phyloP scores from a whole-genome alignment of 495 filamentous ascomycete genomes.

The Hapsidospora chrysogenum region DNA sequence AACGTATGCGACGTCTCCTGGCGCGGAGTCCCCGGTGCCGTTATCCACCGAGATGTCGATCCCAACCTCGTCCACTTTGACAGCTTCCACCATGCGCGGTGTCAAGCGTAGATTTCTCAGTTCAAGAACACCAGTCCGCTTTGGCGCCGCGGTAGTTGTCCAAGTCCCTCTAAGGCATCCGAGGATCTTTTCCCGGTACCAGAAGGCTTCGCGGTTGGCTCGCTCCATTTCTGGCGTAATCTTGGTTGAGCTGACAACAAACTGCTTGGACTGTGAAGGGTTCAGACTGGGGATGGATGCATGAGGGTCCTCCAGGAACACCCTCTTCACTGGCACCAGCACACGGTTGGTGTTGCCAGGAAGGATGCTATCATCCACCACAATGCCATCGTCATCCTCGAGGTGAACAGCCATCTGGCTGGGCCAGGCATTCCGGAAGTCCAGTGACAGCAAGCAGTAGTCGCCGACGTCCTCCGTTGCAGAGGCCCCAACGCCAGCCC shows the following conservation, averaged over 20 bases:
- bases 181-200: conserved; percentile 77
- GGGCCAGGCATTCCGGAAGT: conserved; percentile 81
- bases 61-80: conserved; percentile 65
- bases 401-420: conserved; percentile 49
- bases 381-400: conserved; percentile 16
- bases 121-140: conserved; percentile 53
- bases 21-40: conserved; percentile 5
- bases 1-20: conserved; percentile 28
- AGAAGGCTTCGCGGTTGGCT: conserved; percentile 69
- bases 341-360: conserved; percentile 68
- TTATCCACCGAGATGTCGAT: conserved; percentile 42
- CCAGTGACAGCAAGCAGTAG: conserved; percentile 65
- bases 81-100: conserved; percentile 64
- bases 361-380: conserved; percentile 39
- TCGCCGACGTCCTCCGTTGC: conserved; percentile 17
- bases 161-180: conserved; percentile 54
- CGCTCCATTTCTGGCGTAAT: conserved; percentile 65
- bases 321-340: conserved; percentile 56
- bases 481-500: conserved; percentile 13
- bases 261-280: conserved; percentile 61
- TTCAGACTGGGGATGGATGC: conserved; percentile 68
- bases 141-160: conserved; percentile 39
- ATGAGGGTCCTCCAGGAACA: conserved; percentile 61
- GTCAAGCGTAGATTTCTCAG: conserved; percentile 56
- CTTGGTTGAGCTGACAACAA: conserved; percentile 68